Conservation (phyloP, 2,329 filamentous ascomycete species). For the Ophiostoma sp. region DNA sequence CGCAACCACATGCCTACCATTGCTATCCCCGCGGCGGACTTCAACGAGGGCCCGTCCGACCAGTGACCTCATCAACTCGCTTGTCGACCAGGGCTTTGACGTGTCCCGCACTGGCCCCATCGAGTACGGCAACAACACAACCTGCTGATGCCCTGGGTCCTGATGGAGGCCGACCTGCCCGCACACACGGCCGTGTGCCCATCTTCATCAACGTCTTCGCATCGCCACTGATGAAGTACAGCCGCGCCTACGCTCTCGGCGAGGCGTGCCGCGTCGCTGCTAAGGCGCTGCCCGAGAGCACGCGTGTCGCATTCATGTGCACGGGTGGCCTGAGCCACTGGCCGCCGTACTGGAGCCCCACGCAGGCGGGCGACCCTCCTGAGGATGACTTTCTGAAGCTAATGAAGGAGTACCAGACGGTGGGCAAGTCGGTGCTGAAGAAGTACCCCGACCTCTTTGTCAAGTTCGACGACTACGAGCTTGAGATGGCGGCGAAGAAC, state of each 20-base stretch:
- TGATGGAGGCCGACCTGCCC: conserved; percentile 24
- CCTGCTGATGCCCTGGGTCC: conserved; percentile 25
- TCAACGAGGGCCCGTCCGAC: conserved; percentile 24
- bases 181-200: conserved; percentile 20
- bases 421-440: conserved; percentile 24
- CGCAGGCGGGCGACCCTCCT: conserved; percentile 25
- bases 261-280: conserved; percentile 30
- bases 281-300: conserved; percentile 23
- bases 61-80: conserved; percentile 25
- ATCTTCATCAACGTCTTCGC: conserved; percentile 26
- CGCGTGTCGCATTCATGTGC: conserved; percentile 24
- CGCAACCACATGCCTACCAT: conserved; percentile 26
- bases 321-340: conserved; percentile 25
- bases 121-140: conserved; percentile 26
- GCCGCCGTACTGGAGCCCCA: conserved; percentile 26
- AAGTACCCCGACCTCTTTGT: conserved; percentile 24
- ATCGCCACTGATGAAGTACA: conserved; percentile 28
- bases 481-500: conserved; percentile 26
- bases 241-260: conserved; percentile 31
- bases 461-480: conserved; percentile 25
- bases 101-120: conserved; percentile 23
- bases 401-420: conserved; percentile 27
- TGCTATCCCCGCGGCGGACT: conserved; percentile 23
- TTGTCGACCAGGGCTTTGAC: conserved; percentile 25
- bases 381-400: conserved; percentile 25